Conservation (phyloP, 345 rosid genomes). For the Camelina sativa region DNA sequence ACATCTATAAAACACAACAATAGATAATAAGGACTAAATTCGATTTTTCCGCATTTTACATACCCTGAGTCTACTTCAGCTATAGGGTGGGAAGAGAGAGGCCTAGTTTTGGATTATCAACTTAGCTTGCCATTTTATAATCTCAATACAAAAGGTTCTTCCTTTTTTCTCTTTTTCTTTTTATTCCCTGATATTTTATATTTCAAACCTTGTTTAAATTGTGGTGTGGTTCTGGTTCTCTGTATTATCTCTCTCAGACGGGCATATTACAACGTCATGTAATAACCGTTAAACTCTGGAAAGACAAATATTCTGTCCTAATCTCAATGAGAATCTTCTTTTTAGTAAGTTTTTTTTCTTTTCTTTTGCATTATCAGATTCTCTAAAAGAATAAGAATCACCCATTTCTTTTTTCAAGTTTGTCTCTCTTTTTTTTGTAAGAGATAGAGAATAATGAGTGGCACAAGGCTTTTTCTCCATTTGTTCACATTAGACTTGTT, state of each 20-base stretch:
- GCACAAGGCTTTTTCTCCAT: constrained; percentile 25
- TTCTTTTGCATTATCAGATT: constrained; percentile 40
- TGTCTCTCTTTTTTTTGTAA: constrained; percentile 1
- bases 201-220: constrained; percentile 14
- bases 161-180: constrained; percentile 29
- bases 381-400: constrained; percentile 44
- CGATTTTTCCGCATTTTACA: constrained; percentile 8
- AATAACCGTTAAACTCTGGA: constrained; percentile 40
- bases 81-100: constrained; percentile 21
- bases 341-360: constrained; percentile 26
- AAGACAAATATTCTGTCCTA: constrained; percentile 43
- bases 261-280: constrained; percentile 42
- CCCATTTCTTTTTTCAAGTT: constrained; percentile 36
- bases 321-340: constrained; percentile 40
- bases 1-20: constrained; percentile 23
- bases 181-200: constrained; percentile 21
- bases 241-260: constrained; percentile 40
- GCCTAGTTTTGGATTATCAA: constrained; percentile 40
- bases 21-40: not conserved
- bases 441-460: constrained; percentile 42
- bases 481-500: constrained; percentile 39
- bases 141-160: constrained; percentile 43
- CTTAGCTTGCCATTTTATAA: constrained; percentile 41
- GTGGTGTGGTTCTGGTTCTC: constrained; percentile 43
- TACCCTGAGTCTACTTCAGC: constrained; percentile 27